phyloP scores from a whole-genome alignment of 2,329 filamentous ascomycete species.

The Alternaria incomplexa region DNA sequence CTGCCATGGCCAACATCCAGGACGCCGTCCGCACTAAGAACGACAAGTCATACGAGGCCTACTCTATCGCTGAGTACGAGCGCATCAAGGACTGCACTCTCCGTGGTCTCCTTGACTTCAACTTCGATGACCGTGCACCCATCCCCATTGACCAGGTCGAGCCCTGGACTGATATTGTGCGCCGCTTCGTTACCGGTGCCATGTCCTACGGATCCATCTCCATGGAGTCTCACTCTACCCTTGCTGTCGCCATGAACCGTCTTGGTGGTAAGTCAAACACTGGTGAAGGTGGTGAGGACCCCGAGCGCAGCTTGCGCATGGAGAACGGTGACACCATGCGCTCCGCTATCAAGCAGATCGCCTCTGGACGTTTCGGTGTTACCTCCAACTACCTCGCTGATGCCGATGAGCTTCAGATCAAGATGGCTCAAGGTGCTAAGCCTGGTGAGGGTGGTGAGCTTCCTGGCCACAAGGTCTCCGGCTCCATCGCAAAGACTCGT shows the following conservation, averaged over 20 bases:
- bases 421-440: constrained; percentile 99
- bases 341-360: constrained; percentile 96
- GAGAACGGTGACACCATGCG: constrained; percentile 96
- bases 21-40: constrained; percentile 97
- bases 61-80: constrained; percentile 91
- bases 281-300: constrained; percentile 94
- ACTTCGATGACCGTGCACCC: constrained; percentile 83
- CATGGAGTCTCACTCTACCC: constrained; percentile 95
- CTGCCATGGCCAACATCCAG: constrained; percentile 94
- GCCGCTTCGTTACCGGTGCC: constrained; percentile 93
- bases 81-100: constrained; percentile 97
- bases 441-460: constrained; percentile 97
- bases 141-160: constrained; percentile 97
- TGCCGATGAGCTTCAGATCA: constrained; percentile 96
- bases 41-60: constrained; percentile 97
- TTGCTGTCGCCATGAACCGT: constrained; percentile 96
- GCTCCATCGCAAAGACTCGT: constrained; percentile 89
- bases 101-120: constrained; percentile 92
- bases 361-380: constrained; percentile 93
- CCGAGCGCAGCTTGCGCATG: constrained; percentile 84
- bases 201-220: constrained; percentile 99
- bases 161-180: constrained; percentile 97
- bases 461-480: constrained; percentile 94
- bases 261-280: constrained; percentile 97
- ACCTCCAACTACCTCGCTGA: constrained; percentile 94